Evolutionary conservation across 352 stramenopile species (phyloP).

Genomic region (Pythium guiyangense): DNA sequence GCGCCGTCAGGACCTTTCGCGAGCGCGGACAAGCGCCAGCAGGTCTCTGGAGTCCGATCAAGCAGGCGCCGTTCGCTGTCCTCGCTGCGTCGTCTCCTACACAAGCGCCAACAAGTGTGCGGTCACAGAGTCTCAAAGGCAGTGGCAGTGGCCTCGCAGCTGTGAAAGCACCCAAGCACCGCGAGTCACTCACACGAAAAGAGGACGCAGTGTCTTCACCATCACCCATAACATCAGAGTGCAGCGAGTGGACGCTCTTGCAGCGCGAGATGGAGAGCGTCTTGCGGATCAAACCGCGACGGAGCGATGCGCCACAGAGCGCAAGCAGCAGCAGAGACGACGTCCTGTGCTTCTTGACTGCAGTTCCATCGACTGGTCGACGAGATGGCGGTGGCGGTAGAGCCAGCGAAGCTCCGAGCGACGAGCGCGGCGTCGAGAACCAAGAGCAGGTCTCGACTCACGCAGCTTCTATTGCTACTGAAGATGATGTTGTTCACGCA

Average conservation of each 20-base stretch:
- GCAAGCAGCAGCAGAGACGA: not conserved
- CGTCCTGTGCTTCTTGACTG: constrained; percentile 24
- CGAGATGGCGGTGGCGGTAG: too few relatives aligned
- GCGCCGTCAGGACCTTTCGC: constrained; percentile 27
- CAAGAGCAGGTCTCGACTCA: too few relatives aligned
- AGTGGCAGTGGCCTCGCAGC: not conserved
- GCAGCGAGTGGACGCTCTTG: constrained; percentile 8
- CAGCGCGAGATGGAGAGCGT: constrained; percentile 13
- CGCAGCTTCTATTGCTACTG: too few relatives aligned
- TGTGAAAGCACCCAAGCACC: not conserved
- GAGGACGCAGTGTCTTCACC: not conserved
- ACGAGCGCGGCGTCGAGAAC: too few relatives aligned
- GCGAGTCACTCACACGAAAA: not conserved
- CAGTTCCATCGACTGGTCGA: not conserved
- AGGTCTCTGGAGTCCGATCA: constrained; percentile 45
- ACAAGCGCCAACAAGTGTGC: not conserved
- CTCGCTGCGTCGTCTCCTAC: not conserved
- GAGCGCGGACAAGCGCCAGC: constrained; percentile 15
- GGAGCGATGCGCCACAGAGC: not conserved
- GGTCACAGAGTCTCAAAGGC: not conserved
- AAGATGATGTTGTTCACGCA: too few relatives aligned
- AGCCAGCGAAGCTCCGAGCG: too few relatives aligned
- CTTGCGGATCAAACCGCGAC: constrained; percentile 7
- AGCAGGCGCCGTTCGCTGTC: constrained; percentile 19
- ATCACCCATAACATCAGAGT: not conserved